Conservation (phyloP, 106 monocot genomes). For the Vanilla planifolia region DNA sequence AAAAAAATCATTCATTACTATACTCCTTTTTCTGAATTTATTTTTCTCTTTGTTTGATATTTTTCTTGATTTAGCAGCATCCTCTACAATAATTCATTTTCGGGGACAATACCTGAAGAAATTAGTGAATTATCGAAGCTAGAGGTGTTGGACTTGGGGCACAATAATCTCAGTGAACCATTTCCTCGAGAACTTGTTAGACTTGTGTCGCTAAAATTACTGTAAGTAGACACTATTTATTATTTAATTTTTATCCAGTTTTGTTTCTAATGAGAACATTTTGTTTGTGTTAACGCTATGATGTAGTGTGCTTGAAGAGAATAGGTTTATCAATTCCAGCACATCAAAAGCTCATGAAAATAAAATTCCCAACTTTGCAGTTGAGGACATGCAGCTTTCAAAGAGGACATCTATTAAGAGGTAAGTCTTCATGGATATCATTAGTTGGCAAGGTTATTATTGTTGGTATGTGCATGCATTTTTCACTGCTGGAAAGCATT, state of each 20-base stretch:
- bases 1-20: too few species aligned
- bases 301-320: conserved; percentile 24
- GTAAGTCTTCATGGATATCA: too few species aligned
- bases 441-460: too few species aligned
- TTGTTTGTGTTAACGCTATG: conserved; percentile 4
- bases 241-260: not conserved
- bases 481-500: too few species aligned
- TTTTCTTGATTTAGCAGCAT: conserved; percentile 16
- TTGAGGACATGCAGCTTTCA: conserved; percentile 10
- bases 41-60: too few species aligned
- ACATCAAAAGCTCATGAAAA: conserved; percentile 11
- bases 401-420: conserved; percentile 5
- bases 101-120: conserved; percentile 37
- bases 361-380: conserved; percentile 16
- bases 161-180: conserved; percentile 39
- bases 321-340: conserved; percentile 20
- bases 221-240: conserved; percentile 38
- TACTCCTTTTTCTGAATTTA: too few species aligned
- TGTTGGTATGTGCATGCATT: too few species aligned
- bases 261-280: not conserved
- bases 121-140: conserved; percentile 29
- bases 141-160: conserved; percentile 35
- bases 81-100: conserved; percentile 52
- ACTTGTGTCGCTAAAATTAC: conserved; percentile 19
- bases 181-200: conserved; percentile 26